Conservation (phyloP, 306 rosid species). For the Prunus mongolica region DNA sequence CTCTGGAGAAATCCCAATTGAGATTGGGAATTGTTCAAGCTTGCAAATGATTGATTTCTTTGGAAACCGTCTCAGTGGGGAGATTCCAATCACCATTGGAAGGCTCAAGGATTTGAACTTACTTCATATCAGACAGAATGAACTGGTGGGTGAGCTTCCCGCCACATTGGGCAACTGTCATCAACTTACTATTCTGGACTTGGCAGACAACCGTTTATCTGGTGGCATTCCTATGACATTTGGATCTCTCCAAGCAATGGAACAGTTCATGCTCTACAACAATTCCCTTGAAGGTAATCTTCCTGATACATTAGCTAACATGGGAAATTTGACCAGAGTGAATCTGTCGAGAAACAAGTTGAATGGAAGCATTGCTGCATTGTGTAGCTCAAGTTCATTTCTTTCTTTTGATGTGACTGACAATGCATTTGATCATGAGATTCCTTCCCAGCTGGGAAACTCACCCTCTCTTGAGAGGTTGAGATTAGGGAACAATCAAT, state of each 20-base stretch:
- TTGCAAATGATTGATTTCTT: slow-evolving; percentile 82
- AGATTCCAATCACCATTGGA: slow-evolving; percentile 77
- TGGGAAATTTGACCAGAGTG: slow-evolving; percentile 72
- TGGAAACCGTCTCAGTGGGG: slow-evolving; percentile 68
- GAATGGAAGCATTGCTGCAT: slow-evolving; percentile 68
- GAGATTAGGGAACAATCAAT: slow-evolving; percentile 66
- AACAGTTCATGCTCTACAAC: slow-evolving; percentile 88
- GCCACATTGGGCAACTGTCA: slow-evolving; percentile 73
- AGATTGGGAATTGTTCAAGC: slow-evolving; percentile 81
- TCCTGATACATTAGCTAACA: slow-evolving; percentile 52
- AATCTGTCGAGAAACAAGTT: slow-evolving; percentile 73
- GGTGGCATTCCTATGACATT: slow-evolving; percentile 69
- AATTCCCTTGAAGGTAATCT: slow-evolving; percentile 92
- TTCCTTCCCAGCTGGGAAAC: slow-evolving; percentile 67
- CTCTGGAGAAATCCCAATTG: slow-evolving; percentile 68
- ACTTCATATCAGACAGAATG: slow-evolving; percentile 86
- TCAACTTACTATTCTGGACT: slow-evolving; percentile 58
- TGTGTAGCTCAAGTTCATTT: slow-evolving; percentile 58
- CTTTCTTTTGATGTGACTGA: slow-evolving; percentile 79
- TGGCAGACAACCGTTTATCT: slow-evolving; percentile 78
- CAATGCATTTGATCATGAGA: slow-evolving; percentile 62
- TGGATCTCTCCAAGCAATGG: slow-evolving; percentile 51
- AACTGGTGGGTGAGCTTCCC: slow-evolving; percentile 79
- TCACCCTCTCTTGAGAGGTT: slow-evolving; percentile 71
- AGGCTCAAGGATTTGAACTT: slow-evolving; percentile 64